Evolutionary conservation across 305 asterid species (phyloP).

Genomic region (Nicotiana rustica): DNA sequence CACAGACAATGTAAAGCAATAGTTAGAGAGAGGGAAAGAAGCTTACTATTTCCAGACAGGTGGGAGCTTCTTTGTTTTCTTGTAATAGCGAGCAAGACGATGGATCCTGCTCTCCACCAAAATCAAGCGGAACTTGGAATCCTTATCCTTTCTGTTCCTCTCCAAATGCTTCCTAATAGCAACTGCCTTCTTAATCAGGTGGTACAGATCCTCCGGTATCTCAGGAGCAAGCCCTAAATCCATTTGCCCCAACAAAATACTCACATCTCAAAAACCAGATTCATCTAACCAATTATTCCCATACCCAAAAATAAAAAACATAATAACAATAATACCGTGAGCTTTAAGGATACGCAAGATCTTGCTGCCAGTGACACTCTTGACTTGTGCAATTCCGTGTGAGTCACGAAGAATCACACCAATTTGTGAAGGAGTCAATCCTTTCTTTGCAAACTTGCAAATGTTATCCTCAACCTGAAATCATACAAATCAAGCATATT

Average conservation of each 20-base stretch:
- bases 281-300: background rate
- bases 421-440: constrained; percentile 84
- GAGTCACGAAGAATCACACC: constrained; percentile 93
- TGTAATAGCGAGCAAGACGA: constrained; percentile 86
- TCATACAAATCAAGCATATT: background rate
- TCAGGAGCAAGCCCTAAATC: constrained; percentile 80
- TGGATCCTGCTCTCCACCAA: constrained; percentile 90
- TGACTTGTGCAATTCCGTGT: constrained; percentile 88
- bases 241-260: background rate
- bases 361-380: constrained; percentile 85
- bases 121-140: constrained; percentile 78
- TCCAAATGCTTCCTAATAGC: constrained; percentile 91
- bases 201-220: constrained; percentile 78
- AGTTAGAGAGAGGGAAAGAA: background rate
- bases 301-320: background rate
- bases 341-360: constrained; percentile 82
- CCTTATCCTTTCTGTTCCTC: constrained; percentile 88
- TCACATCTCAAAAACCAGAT: background rate
- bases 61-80: constrained; percentile 94
- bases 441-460: constrained; percentile 83
- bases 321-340: constrained; percentile 55
- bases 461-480: constrained; percentile 68
- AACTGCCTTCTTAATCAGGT: constrained; percentile 84
- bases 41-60: constrained; percentile 91
- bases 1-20: background rate